Evolutionary conservation across 75 land plant species (phyloP).

Genomic region (Selaginella tamariscina): DNA sequence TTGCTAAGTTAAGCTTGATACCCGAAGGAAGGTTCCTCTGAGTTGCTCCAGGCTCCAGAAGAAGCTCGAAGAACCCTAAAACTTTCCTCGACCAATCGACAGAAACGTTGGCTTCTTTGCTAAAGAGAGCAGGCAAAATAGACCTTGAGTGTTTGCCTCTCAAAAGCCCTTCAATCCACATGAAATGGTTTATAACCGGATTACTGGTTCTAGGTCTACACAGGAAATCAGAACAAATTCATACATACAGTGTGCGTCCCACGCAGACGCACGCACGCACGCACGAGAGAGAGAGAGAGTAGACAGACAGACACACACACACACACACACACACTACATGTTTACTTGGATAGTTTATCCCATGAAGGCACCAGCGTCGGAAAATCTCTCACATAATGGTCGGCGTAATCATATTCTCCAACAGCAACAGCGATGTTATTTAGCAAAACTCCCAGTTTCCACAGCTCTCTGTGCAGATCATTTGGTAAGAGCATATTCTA

Average conservation of each 20-base stretch:
- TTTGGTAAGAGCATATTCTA: not conserved
- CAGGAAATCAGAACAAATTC: not conserved
- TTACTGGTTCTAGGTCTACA: not conserved
- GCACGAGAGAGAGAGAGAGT: no score
- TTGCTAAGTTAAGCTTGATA: conserved; percentile 41
- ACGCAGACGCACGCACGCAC: no score
- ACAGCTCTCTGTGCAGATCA: conserved; percentile 44
- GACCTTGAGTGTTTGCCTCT: conserved; percentile 27
- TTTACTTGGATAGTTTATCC: no score
- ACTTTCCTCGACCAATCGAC: conserved; percentile 75
- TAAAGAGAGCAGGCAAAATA: conserved; percentile 40
- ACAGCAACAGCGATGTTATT: conserved; percentile 42
- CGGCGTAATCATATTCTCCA: conserved; percentile 54
- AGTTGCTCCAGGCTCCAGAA: conserved; percentile 37
- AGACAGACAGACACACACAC: no score
- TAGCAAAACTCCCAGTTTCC: conserved; percentile 39
- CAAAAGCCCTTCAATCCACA: conserved; percentile 67
- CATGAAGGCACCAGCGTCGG: conserved; percentile 27
- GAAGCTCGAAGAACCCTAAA: conserved; percentile 61
- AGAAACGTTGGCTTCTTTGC: conserved; percentile 33
- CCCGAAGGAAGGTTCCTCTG: conserved; percentile 51
- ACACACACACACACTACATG: no score
- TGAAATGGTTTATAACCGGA: conserved; percentile 29
- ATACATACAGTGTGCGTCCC: no score
- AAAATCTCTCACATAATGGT: conserved; percentile 87